Conservation (phyloP, 1,284 basidiomycete genomes). For the Ganoderma meredithae region DNA sequence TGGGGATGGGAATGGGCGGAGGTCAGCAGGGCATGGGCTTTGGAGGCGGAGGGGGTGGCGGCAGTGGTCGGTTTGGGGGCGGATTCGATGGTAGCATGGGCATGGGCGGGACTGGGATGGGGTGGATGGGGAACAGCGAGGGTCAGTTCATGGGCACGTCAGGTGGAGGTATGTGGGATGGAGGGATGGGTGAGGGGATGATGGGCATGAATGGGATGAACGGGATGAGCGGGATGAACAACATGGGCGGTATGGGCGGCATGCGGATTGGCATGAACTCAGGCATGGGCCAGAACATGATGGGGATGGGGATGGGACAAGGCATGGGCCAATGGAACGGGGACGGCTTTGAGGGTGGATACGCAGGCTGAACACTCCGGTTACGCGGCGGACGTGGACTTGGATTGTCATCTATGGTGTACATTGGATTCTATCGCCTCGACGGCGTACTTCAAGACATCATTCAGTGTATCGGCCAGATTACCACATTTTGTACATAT, state of each 20-base stretch:
- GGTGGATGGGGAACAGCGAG: slow-evolving; percentile 39
- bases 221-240: slow-evolving; percentile 42
- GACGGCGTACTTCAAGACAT: background rate
- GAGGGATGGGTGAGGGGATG: slow-evolving; percentile 40
- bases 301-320: slow-evolving; percentile 33
- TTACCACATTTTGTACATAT: background rate
- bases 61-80: slow-evolving; percentile 27
- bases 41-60: slow-evolving; percentile 33
- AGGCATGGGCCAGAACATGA: slow-evolving; percentile 32
- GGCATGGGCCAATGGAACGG: slow-evolving; percentile 37
- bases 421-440: background rate
- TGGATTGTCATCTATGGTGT: background rate
- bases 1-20: slow-evolving; percentile 36
- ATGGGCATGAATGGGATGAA: slow-evolving; percentile 44
- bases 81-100: slow-evolving; percentile 36
- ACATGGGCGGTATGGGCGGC: slow-evolving; percentile 53
- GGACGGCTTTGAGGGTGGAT: slow-evolving; percentile 35
- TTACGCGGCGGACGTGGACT: background rate
- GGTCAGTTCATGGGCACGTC: slow-evolving; percentile 36
- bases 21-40: slow-evolving; percentile 32
- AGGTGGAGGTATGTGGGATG: slow-evolving; percentile 36
- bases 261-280: slow-evolving; percentile 34
- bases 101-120: slow-evolving; percentile 42
- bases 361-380: slow-evolving; percentile 17
- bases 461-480: background rate